Base-by-base conservation (phyloP, 1,284 basidiomycete species). In the Cutaneotrichosporon dermatis region DNA sequence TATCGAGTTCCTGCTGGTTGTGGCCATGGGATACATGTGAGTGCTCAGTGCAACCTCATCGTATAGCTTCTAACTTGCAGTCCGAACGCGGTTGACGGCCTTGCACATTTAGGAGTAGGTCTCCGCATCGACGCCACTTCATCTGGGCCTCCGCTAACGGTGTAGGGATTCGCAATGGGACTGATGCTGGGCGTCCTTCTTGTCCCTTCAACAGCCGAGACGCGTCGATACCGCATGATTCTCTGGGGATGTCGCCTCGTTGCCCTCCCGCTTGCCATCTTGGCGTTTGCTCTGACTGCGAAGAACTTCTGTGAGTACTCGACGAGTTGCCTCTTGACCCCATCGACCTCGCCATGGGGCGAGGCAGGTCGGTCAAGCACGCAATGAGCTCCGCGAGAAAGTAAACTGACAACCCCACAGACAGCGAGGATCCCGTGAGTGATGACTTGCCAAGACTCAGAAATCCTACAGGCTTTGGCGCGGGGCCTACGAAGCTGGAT, bases 121-220 rank as follows among this genome's bases (percentile, higher is more conserved):
- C 65, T 59, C 64, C 61, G 46, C 37, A 13, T 41, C 15, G 33
- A 2, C 6, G 25, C 25, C 25, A 25, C 12, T 40, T 40, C 39
- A 12, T 40, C 39, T 40, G 8, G 12, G 25, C 25, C 25, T 25
- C 25, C n/a, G 33, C 49, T 51, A 12, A 51, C 25, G 33, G 16
- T 0, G 34, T 42, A 71, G 70, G 75, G 75, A 9, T 75, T 69
- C 55, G 73, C 72, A 15, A 89, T 93, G 85, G 92, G 92, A 8
- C 80, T 97, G 2, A 82, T 97, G 6, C 83, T 88, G 40, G 79
- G 80, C 0, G 86, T 88, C 57, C 83, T 88, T 3, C 85, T 98
- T 63, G 92, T 94, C 70, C 94, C 93, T 4, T 85, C 93, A 13
- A 90, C 97, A 61, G 89, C 86, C 66, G 81, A 81, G 15, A 87